Base-by-base conservation (phyloP, 441 rosid genomes). In the Hypseocharis bilobata region DNA sequence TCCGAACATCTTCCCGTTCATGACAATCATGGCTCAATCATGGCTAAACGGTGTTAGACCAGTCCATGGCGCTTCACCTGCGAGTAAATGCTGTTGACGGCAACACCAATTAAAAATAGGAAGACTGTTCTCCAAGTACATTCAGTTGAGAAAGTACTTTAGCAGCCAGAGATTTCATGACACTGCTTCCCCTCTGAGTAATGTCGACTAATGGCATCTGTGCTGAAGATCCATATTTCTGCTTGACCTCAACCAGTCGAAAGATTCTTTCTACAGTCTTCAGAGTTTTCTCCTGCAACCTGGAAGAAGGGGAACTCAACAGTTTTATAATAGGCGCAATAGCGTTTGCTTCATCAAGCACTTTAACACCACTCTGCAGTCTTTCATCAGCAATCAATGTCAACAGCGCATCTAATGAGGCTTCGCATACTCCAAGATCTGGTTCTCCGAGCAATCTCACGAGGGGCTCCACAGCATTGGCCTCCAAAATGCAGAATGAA, bases 401-500 rank as follows among this genome's bases (percentile, higher is more conserved):
- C 62, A 70, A 60, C 13, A 80, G 72, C 8, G 84, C 81, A 42
- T 80, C 84, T 7, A 77, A 55, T 28, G 80, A 62, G 61, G 80
- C 76, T 57, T 80, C 78, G 25, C 65, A 49, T 11, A 38, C 71
- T 65, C 64, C 81, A 30, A 23, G 26, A 66, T 80, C 74, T 1
- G 42, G 56, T 5, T 77, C 80, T 16, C 60, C 70, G 0, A 77
- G 76, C 26, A 66, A 55, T 63, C 68, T 66, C 13, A 71, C 78
- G 0, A 80, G 70, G 14, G 76, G 76, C 22, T 40, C 54, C 13
- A 77, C n/a, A n/a, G 84, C 81, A 23, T 73, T 61, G 11, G 84
- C 84, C 62, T 80, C 73, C 8, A 77, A 0, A 42, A 80, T 55
- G 72, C 81, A 80, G 70, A 80, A 80, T 3, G 81, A 75, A 10